Base-by-base conservation (phyloP, 306 rosid genomes). In the Quercus aquifolioides region DNA sequence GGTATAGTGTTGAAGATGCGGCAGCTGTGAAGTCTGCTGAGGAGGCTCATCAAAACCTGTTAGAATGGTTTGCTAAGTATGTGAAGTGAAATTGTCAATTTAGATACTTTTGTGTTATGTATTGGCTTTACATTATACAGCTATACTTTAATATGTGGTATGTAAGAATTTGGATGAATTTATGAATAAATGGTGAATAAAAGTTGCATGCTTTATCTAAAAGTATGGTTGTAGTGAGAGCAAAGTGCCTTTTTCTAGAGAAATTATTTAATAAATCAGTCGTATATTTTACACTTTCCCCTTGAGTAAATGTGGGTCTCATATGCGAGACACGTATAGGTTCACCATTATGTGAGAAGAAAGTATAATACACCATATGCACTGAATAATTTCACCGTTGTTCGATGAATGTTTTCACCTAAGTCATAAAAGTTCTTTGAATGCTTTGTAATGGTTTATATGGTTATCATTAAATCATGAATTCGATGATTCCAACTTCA, bases 1-100 rank as follows among this genome's bases (percentile, higher is more conserved):
- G 87, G 83, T 88, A 85, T 74, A 43, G 6, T 4, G 57, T 19
- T 12, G 87, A 79, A 69, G 88, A 86, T 70, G 84, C 83, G 67
- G 77, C 79, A 19, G 87, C 86, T 12, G 82, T 84, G 58, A 75
- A 87, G 64, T 78, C 56, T n/a, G 94, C 94, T 3, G 88, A 88
- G 21, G 88, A 88, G 70, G 85, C 92, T 21, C 85, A 85, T 82
- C 84, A 74, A 73, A 80, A 83, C 85, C 21, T 85, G 79, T 15
- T 86, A 69, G 71, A 74, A 33, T 90, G 94, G 92, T 70, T 88
- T 72, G 62, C 31, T 15, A 88, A 79, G 74, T 51, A 78, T 74
- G 69, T 84, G 1, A 84, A 88, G 77, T 81, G 74, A 84, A 20
- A 57, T 57, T 57, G 11, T 55, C 58, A 56, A 77, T 4, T 64